Evolutionary conservation across 345 rosid species (phyloP).

Genomic region (Eucalyptus regnans): DNA sequence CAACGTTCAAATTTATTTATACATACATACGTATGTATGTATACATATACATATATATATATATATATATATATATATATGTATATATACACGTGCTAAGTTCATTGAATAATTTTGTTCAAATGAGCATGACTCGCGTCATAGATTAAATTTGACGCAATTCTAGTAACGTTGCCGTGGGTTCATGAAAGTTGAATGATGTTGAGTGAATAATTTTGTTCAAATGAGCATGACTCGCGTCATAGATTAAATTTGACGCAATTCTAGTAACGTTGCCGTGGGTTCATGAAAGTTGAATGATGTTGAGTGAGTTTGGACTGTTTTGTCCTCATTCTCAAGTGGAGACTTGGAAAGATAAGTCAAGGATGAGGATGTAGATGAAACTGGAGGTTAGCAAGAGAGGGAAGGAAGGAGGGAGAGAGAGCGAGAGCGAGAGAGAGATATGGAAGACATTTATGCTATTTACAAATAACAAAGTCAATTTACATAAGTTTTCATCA

Average conservation of each 20-base stretch:
- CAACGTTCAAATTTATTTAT: too few species aligned
- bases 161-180: not conserved
- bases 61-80: fast-evolving
- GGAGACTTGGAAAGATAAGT: not conserved
- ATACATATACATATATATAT: fast-evolving
- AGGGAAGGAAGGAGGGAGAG: not conserved
- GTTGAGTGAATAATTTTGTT: not conserved
- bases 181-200: not conserved
- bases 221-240: too few species aligned
- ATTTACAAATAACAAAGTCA: not conserved
- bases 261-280: not conserved
- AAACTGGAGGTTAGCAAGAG: not conserved
- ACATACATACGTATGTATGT: fast-evolving
- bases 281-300: not conserved
- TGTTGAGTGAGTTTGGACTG: not conserved
- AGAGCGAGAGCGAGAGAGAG: not conserved
- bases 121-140: not conserved
- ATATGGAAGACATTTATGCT: not conserved
- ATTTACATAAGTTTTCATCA: not conserved
- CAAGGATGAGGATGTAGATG: not conserved
- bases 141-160: not conserved
- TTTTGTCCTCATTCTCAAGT: not conserved
- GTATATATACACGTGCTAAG: not conserved
- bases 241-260: not conserved
- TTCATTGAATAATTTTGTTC: too few species aligned